phyloP scores from a whole-genome alignment of 164 flowering plant species.

The Cinnamomum chago region DNA sequence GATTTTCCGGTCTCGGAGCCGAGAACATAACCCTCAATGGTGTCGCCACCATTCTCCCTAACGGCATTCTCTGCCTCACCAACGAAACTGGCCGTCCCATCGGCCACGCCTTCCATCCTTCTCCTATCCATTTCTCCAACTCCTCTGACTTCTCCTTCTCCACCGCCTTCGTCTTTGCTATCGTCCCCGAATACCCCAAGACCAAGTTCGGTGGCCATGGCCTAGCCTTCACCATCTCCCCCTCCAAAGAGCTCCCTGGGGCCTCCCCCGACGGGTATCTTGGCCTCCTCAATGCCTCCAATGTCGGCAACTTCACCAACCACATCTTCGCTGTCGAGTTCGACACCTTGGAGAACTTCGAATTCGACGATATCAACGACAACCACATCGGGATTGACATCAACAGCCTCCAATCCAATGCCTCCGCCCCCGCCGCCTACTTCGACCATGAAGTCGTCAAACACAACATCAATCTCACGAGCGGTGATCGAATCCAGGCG shows the following conservation, averaged over 20 bases:
- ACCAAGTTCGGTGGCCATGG: constrained; percentile 51
- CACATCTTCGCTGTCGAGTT: constrained; percentile 62
- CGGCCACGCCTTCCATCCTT: constrained; percentile 42
- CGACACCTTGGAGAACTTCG: constrained; percentile 59
- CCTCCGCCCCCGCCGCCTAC: constrained; percentile 32
- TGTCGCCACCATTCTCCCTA: constrained; percentile 27
- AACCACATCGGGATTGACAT: constrained; percentile 67
- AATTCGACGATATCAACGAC: constrained; percentile 48
- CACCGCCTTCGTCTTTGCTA: constrained; percentile 42
- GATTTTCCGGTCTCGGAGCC: constrained; percentile 23
- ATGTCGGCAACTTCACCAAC: constrained; percentile 35
- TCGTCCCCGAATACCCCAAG: constrained; percentile 41
- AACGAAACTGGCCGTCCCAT: constrained; percentile 26
- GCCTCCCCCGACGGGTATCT: constrained; percentile 41
- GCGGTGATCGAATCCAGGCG: constrained; percentile 42
- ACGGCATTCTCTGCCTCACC: constrained; percentile 40
- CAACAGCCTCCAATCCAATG: constrained; percentile 37
- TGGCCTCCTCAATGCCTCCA: constrained; percentile 44
- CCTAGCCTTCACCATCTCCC: constrained; percentile 48
- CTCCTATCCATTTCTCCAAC: constrained; percentile 33
- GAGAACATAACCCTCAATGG: constrained; percentile 43
- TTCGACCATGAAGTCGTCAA: neutral
- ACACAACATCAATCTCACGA: constrained; percentile 27
- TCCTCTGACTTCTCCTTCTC: constrained; percentile 37
- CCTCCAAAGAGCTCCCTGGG: constrained; percentile 20